Evolutionary conservation across 2,329 filamentous ascomycete species (phyloP).

Genomic region (Fusarium nelsonii): DNA sequence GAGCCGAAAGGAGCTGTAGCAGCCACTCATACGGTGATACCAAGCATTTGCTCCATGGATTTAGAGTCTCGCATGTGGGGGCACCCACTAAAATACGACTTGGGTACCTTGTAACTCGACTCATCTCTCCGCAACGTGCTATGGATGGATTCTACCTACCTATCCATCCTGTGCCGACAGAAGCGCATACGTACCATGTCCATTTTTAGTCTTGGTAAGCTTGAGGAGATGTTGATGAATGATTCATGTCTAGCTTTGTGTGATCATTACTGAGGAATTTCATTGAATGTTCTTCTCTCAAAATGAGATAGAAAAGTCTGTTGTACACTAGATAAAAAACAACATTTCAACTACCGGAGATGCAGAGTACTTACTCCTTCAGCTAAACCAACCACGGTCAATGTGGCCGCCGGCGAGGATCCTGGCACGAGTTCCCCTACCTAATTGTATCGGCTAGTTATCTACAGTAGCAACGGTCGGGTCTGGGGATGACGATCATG

Average conservation of each 20-base stretch:
- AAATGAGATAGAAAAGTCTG: neutral
- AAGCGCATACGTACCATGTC: slow-evolving; percentile 9
- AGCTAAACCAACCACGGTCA: slow-evolving; percentile 25
- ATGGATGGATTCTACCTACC: no score
- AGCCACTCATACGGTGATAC: slow-evolving; percentile 16
- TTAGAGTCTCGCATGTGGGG: slow-evolving; percentile 35
- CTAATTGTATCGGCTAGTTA: slow-evolving; percentile 32
- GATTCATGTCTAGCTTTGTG: neutral
- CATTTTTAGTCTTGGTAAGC: neutral
- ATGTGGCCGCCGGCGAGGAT: slow-evolving; percentile 41
- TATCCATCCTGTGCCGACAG: slow-evolving; percentile 8
- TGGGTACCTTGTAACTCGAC: slow-evolving; percentile 30
- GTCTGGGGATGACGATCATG: slow-evolving; percentile 41
- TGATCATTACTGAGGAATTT: neutral
- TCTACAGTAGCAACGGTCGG: slow-evolving; percentile 34
- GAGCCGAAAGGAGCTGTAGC: slow-evolving; percentile 1
- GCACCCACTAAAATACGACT: slow-evolving; percentile 19
- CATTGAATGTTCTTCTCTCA: neutral
- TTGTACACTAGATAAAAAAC: neutral
- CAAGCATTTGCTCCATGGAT: slow-evolving; percentile 21
- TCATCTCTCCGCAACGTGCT: slow-evolving; percentile 28
- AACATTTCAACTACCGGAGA: slow-evolving; percentile 27
- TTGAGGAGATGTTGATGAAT: neutral
- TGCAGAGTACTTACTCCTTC: slow-evolving; percentile 14
- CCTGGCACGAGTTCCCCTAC: slow-evolving; percentile 23